Base-by-base conservation (phyloP, 2,329 filamentous ascomycete species). In the Sporothrix mexicana region DNA sequence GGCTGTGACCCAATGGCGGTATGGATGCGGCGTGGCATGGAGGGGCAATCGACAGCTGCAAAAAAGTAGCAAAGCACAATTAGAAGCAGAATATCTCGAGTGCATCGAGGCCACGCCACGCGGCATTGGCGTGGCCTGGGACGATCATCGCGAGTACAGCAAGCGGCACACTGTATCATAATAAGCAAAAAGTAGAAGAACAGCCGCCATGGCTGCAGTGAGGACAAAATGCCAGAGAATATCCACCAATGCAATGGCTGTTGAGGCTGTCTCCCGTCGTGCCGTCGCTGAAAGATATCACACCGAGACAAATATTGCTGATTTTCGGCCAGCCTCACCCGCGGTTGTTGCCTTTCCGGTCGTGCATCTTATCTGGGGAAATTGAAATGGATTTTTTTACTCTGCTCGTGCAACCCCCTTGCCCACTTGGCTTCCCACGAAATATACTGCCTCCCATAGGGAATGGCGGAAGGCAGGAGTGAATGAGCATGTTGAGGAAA, bases 191-290 rank as follows among this genome's bases (percentile, higher is more conserved):
- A 20, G 43, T 47, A 23, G n/a, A 47, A 66, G 41, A 25, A 66
- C 20, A 9, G 23, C 20, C 61, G 15, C 17, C 41, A 20, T 17
- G 36, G n/a, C 30, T 62, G 36, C 30, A 2, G 10, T 6, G 10
- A 66, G 17, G 4, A 10, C 7, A 12, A 51, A 51, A 51, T 7
- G 20, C 2, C 41, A 36, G 9, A 64, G 43, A 67, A 17, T 9
- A 17, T 36, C 62, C 62, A 67, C 20, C 62, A 67, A 51, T 67
- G 43, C 62, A 23, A 30, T 4, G 62, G 41, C 17, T 20, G 17
- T 36, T 5, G 30, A 36, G 13, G 43, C 9, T 13, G 12, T 30
- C 62, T 30, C 12, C 43, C n/a, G 17, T 55, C 17, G 9, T 64
- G 20, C n/a, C 12, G n/a, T 47, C 41, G 10, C 61, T 45, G 5